Conservation (phyloP, 1,284 basidiomycete genomes). For the Crucibulum cyathiforme region DNA sequence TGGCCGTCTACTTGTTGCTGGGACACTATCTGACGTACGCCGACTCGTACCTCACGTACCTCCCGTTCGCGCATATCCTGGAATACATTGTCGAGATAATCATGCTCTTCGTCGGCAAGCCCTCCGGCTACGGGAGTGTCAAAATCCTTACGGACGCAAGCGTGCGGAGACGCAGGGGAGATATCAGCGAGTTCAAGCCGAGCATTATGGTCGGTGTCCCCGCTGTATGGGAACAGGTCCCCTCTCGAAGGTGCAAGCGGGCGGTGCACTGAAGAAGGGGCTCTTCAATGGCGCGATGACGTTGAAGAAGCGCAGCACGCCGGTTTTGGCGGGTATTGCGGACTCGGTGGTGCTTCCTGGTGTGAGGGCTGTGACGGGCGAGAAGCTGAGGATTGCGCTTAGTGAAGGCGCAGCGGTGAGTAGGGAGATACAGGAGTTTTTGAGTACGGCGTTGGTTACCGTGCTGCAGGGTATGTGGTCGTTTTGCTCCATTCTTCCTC, state of each 20-base stretch:
- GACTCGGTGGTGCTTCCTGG: conserved; percentile 80
- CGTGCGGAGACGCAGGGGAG: conserved; percentile 89
- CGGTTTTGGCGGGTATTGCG: conserved; percentile 70
- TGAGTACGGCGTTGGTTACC: conserved; percentile 79
- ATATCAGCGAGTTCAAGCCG: conserved; percentile 84
- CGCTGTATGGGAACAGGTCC: conserved; percentile 90
- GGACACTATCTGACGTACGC: conserved; percentile 75
- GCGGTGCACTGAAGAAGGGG: conserved; percentile 72
- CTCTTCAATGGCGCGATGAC: conserved; percentile 77
- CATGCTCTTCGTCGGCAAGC: conserved; percentile 72
- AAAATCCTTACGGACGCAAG: conserved; percentile 96
- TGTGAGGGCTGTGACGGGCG: conserved; percentile 87
- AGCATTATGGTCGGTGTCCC: conserved; percentile 92
- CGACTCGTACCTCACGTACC: conserved; percentile 88
- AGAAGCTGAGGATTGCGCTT: conserved; percentile 79
- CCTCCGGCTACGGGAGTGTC: conserved; percentile 88
- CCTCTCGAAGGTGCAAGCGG: conserved; percentile 73
- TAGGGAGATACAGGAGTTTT: conserved; percentile 89
- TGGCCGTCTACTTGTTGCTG: conserved; percentile 77
- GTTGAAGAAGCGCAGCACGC: conserved; percentile 73
- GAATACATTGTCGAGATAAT: conserved; percentile 82
- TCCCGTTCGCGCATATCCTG: conserved; percentile 92
- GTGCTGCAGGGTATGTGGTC: conserved; percentile 79
- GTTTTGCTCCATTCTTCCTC: not conserved
- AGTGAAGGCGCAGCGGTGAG: conserved; percentile 89